Evolutionary conservation across 768 basidiomycete genomes (phyloP), one percentile per base, ranked within the genome.

Genomic region (Agaricus subrufescens): DNA sequence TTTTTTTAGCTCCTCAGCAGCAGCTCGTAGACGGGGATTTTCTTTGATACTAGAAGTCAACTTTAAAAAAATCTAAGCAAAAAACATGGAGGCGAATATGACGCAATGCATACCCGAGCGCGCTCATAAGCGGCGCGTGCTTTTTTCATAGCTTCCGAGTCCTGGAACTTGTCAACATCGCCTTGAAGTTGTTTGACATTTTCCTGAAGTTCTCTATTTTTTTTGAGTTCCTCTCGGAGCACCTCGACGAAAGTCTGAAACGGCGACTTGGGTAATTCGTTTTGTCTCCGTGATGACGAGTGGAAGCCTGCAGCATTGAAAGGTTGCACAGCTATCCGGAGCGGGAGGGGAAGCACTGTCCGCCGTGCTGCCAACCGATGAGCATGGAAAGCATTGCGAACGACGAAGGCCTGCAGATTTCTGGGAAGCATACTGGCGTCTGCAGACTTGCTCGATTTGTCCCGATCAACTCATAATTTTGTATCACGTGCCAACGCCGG

Each of bases 161-260:
- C 97, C 76, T 98, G 95, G 48, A 98, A 73, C 73, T 97, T 97
- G 74, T 93, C 91, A 38, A 97, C 96, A 70, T 98, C 94, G 60
- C 97, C 97, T 73, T 96, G 93, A 15, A 99, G 79, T 73, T 97
- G 93, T 75, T 94, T 95, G 47, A 98, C 89, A 71, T 96, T 96
- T 34, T 98, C 95, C 74, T 96, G 93, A 49, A 97, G 78, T 69
- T 96, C 95, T 60, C 94, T 75, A 67, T 92, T 96, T 79, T 98
- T 98, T 68, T 84, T 79, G 45, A 99, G 73, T 73, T 99, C 97
- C 52, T 97, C 94, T 62, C 82, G 85, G 45, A 99, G 76, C 19
- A 95, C 94, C 34, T 98, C 91, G 7, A 98, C 94, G 62, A 99
- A 99, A 2, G 94, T 94, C 70, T 91, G 88, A 66, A 97, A 98